phyloP scores from a whole-genome alignment of 257 asterid species.

The Cordia subcordata region DNA sequence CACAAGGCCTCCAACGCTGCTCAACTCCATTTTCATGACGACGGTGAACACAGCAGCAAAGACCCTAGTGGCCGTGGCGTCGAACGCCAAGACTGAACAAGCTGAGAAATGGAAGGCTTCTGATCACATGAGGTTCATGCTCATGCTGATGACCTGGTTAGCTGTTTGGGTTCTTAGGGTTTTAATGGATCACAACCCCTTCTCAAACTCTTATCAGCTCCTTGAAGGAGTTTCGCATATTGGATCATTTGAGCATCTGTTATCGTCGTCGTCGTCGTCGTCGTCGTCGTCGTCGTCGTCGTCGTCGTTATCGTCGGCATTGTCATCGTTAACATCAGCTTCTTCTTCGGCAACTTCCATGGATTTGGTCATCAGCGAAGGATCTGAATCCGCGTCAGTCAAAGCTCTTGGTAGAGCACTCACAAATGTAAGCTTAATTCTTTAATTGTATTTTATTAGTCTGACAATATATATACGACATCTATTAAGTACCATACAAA shows the following conservation, averaged over 20 bases:
- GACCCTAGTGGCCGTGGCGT: conserved; percentile 29
- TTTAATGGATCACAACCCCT: conserved; percentile 29
- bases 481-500: too few relatives aligned
- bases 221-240: not conserved
- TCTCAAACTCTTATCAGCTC: not conserved
- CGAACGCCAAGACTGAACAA: conserved; percentile 3
- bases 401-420: conserved; percentile 30
- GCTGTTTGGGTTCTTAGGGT: conserved; percentile 27
- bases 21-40: conserved; percentile 24
- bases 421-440: conserved; percentile 21
- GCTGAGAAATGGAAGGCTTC: conserved; percentile 20
- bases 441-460: too few relatives aligned
- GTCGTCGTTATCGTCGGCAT: not conserved
- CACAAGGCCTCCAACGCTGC: conserved; percentile 24
- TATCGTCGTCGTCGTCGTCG: not conserved
- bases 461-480: too few relatives aligned
- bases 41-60: conserved; percentile 31
- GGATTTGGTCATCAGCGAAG: conserved; percentile 16
- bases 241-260: conserved; percentile 5
- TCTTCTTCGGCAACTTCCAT: not conserved
- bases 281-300: not conserved
- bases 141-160: conserved; percentile 29
- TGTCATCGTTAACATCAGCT: not conserved
- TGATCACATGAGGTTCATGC: conserved; percentile 26
- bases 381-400: conserved; percentile 15